These are phyloP conservation scores for Veloboletus limbatus DNA, from an alignment of 1,284 basidiomycete genomes.

Conservation along the genomic window DNA sequence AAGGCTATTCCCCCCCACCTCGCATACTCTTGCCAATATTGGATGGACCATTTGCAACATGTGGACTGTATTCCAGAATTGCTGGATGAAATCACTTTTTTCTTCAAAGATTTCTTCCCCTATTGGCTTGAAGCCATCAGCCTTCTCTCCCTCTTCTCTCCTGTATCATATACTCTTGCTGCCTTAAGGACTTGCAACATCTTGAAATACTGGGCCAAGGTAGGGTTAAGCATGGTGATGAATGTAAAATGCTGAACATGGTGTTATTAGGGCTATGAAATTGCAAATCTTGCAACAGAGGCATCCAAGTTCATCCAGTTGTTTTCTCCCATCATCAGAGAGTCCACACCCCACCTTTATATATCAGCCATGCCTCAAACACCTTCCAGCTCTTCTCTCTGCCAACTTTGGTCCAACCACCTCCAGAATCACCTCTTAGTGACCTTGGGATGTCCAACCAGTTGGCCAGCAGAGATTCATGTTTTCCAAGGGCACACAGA, in stretches of 20 bases:
- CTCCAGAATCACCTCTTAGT: conserved; percentile 16
- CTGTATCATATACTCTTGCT: conserved; percentile 6
- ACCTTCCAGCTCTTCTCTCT: conserved; percentile 17
- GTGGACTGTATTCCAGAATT: conserved; percentile 13
- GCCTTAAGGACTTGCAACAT: conserved; percentile 12
- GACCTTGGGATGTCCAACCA: conserved; percentile 4
- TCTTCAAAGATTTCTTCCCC: conserved; percentile 21
- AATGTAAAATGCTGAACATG: conserved; percentile 1
- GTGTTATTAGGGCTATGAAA: conserved; percentile 13
- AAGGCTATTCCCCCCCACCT: conserved; percentile 10
- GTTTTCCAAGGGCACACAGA: conserved; percentile 12
- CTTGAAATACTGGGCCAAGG: conserved; percentile 20
- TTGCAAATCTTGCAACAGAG: conserved; percentile 22
- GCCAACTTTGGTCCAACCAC: conserved; percentile 15
- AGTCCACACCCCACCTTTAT: conserved; percentile 24
- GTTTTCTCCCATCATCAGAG: conserved; percentile 17
- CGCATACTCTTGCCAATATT: conserved; percentile 20
- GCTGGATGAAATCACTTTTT: conserved; percentile 13
- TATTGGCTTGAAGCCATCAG: conserved; percentile 24
- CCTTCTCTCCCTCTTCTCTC: conserved; percentile 15
- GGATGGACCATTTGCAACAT: conserved; percentile 18
- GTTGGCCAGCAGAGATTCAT: conserved; percentile 23
- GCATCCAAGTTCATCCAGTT: conserved; percentile 18
- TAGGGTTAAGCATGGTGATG: not conserved
- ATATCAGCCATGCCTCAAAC: conserved; percentile 27